A percentile compares a stretch with the other conserved stretches of the same genome.
These are phyloP conservation scores for Penicillium brevicompactum DNA, from an alignment of 2,329 filamentous ascomycete genomes.

Conservation along the genomic window DNA sequence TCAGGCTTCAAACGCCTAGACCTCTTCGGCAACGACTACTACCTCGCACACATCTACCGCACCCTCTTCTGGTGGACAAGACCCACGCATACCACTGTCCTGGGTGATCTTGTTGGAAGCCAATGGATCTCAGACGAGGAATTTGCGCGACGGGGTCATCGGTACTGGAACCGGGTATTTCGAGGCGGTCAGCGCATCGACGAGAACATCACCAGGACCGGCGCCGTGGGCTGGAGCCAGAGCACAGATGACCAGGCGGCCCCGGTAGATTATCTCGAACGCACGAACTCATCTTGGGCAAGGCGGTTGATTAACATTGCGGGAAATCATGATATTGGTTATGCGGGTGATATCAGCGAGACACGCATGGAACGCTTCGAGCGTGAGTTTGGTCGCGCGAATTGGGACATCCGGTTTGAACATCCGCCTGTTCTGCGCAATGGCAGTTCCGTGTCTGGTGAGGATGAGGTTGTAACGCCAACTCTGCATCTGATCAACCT, in stretches of 20 bases:
- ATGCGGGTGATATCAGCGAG: slow-evolving; percentile 85
- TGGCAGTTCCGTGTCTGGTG: background rate
- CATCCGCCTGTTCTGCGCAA: slow-evolving; percentile 47
- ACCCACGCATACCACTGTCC: slow-evolving; percentile 83
- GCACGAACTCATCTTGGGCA: slow-evolving; percentile 63
- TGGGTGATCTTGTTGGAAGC: slow-evolving; percentile 89
- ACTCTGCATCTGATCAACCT: slow-evolving; percentile 81
- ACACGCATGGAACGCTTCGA: slow-evolving; percentile 80
- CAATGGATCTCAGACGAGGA: slow-evolving; percentile 91
- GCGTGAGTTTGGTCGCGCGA: slow-evolving; percentile 78
- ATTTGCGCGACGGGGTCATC: slow-evolving; percentile 70
- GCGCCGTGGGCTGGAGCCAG: slow-evolving; percentile 44
- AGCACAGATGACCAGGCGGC: slow-evolving; percentile 22
- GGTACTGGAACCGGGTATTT: slow-evolving; percentile 84
- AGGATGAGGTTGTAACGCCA: slow-evolving; percentile 37
- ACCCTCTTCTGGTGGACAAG: slow-evolving; percentile 79
- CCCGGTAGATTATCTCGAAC: slow-evolving; percentile 30
- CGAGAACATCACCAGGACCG: slow-evolving; percentile 44
- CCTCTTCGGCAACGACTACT: slow-evolving; percentile 90
- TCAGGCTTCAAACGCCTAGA: slow-evolving; percentile 79
- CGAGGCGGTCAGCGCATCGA: slow-evolving; percentile 65
- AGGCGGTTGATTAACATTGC: slow-evolving; percentile 81
- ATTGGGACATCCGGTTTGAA: slow-evolving; percentile 82
- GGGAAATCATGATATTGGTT: slow-evolving; percentile 96
- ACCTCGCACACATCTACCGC: slow-evolving; percentile 89